A percentile compares a stretch with the other conserved stretches of the same genome.
Evolutionary conservation across 2,329 filamentous ascomycete species (phyloP).

Genomic region (Penicillium sp.): DNA sequence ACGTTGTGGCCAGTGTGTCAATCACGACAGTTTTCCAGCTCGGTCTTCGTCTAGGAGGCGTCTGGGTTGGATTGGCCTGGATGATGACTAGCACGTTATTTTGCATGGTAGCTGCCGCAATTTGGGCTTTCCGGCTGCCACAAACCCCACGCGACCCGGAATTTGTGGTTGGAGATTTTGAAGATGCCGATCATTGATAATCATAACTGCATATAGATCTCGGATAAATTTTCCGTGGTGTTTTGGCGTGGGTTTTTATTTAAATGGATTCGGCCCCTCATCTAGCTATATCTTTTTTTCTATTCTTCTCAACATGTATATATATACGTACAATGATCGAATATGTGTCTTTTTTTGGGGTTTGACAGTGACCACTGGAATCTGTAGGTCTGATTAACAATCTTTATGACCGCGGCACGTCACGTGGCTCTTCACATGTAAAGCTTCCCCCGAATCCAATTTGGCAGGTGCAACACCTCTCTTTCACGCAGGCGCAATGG

Average conservation of each 20-base stretch:
- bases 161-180: slow-evolving; percentile 23
- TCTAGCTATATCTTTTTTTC: not conserved
- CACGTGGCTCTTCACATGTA: slow-evolving; percentile 20
- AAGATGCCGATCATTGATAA: slow-evolving; percentile 10
- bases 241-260: not conserved
- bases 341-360: not conserved
- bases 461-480: not conserved
- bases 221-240: slow-evolving; percentile 8
- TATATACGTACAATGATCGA: not conserved
- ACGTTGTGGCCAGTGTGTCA: slow-evolving; percentile 48
- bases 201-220: not conserved
- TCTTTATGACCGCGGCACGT: not conserved
- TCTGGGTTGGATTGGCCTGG: slow-evolving; percentile 53
- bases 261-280: not conserved
- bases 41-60: slow-evolving; percentile 47
- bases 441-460: slow-evolving; percentile 2
- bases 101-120: slow-evolving; percentile 28
- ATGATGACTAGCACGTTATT: slow-evolving; percentile 41
- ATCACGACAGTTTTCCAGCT: slow-evolving; percentile 49
- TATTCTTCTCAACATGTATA: not conserved
- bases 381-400: not conserved
- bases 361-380: not conserved
- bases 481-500: slow-evolving; percentile 61
- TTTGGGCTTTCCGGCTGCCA: slow-evolving; percentile 30
- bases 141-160: slow-evolving; percentile 10